phyloP scores from a whole-genome alignment of 306 rosid genomes.

The Prosopis cineraria region DNA sequence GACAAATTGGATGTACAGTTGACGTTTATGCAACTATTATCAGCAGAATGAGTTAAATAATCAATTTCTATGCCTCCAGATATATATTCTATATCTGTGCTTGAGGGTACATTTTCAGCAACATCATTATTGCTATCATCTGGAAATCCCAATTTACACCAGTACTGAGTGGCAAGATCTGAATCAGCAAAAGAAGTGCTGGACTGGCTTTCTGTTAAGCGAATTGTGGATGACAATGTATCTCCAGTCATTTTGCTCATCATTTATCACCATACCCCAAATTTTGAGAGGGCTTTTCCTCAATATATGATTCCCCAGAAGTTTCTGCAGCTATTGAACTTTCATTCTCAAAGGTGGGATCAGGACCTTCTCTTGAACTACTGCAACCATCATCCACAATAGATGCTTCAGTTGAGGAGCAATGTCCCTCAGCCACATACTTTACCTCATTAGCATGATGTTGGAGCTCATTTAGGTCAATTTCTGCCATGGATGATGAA shows the following conservation, averaged over 20 bases:
- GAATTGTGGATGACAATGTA: constrained; percentile 26
- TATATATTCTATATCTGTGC: constrained; percentile 29
- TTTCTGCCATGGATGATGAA: constrained; percentile 18
- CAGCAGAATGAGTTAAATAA: constrained; percentile 34
- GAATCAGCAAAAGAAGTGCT: constrained; percentile 34
- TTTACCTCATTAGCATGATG: constrained; percentile 41
- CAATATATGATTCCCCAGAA: constrained; percentile 35
- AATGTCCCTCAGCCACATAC: constrained; percentile 34
- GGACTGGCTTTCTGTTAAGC: constrained; percentile 36
- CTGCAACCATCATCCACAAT: constrained; percentile 32
- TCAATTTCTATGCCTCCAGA: constrained; percentile 38
- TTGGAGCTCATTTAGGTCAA: constrained; percentile 23
- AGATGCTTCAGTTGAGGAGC: constrained; percentile 33
- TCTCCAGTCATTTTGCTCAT: constrained; percentile 41
- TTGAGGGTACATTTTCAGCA: constrained; percentile 41
- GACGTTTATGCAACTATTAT: constrained; percentile 31
- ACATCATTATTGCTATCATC: constrained; percentile 37
- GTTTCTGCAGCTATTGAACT: constrained; percentile 39
- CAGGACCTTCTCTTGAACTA: constrained; percentile 38
- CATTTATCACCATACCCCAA: constrained; percentile 30
- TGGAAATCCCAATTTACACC: constrained; percentile 36
- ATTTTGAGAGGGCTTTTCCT: constrained; percentile 35
- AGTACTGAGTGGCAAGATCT: constrained; percentile 29
- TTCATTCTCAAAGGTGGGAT: constrained; percentile 27
- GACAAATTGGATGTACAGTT: constrained; percentile 42